Evolutionary conservation across 805 yeast genomes (phyloP).

Genomic region (Candida golubevii): DNA sequence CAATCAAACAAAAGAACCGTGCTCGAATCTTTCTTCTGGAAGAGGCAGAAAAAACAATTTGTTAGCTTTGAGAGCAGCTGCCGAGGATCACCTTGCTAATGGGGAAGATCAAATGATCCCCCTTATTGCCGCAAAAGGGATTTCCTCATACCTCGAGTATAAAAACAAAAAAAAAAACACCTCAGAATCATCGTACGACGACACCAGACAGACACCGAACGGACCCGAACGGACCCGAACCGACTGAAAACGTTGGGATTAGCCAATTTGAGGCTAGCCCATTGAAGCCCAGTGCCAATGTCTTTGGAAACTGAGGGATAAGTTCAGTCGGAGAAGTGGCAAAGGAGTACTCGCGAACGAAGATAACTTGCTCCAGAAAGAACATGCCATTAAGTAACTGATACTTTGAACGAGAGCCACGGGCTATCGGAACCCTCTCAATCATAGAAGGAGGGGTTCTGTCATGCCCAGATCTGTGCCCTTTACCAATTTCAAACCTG

Average conservation of each 20-base stretch:
- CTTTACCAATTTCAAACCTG: conserved; percentile 11
- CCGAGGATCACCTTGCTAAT: conserved; percentile 55
- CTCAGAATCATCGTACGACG: not conserved
- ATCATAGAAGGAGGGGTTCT: conserved; percentile 10
- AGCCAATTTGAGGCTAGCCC: not conserved
- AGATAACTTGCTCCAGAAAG: not conserved
- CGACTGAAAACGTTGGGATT: not conserved
- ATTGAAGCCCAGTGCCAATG: too few relatives aligned
- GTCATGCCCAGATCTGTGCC: conserved; percentile 11
- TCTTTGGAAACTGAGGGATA: too few relatives aligned
- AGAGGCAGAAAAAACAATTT: conserved; percentile 14
- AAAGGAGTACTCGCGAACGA: not conserved
- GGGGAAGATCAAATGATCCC: conserved; percentile 68
- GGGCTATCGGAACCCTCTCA: conserved; percentile 6
- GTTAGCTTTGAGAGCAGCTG: conserved; percentile 19
- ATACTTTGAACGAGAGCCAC: conserved; percentile 5
- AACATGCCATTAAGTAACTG: conserved; percentile 11
- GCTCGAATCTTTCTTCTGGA: conserved; percentile 5
- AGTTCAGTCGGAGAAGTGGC: conserved; percentile 8
- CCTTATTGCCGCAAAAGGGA: conserved; percentile 28
- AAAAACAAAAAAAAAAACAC: not conserved
- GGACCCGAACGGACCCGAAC: not conserved
- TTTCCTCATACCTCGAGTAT: conserved; percentile 1
- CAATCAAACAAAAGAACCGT: conserved; percentile 33
- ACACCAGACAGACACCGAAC: not conserved